Evolutionary conservation across 768 basidiomycete species (phyloP).

Genomic region (Lentinula aciculospora): DNA sequence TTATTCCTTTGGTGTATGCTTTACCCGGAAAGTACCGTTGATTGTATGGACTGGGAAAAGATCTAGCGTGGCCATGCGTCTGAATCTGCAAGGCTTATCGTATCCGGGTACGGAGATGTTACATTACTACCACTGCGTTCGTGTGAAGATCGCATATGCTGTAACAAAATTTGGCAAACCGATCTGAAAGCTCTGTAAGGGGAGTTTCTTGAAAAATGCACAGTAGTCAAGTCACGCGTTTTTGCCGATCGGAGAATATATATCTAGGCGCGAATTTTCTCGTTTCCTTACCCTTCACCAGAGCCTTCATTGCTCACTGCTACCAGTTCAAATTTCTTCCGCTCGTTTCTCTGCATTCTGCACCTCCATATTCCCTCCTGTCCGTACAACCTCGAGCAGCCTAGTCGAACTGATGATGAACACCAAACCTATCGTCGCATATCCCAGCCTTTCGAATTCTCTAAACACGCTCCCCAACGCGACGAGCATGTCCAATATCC

Average conservation of each 20-base stretch:
- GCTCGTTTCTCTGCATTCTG: neutral
- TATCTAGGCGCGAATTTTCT: neutral
- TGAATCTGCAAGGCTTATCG: neutral
- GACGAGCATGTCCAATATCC: conserved; percentile 59
- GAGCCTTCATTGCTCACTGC: neutral
- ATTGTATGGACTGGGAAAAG: neutral
- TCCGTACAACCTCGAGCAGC: neutral
- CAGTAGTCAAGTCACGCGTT: neutral
- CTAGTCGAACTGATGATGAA: conserved; percentile 23
- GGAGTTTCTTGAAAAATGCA: neutral
- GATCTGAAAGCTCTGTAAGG: neutral
- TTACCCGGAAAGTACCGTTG: neutral
- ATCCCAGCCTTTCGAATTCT: conserved; percentile 66
- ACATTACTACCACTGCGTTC: neutral
- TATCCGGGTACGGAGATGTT: neutral
- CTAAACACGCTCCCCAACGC: conserved; percentile 69
- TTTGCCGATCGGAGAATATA: neutral
- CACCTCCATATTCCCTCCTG: neutral
- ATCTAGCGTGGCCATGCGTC: neutral
- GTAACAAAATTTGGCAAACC: neutral
- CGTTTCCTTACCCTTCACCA: neutral
- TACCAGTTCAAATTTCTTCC: neutral
- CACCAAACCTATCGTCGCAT: conserved; percentile 54
- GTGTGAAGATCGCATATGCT: neutral
- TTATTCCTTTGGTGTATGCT: neutral